Evolutionary conservation across 108 stramenopile species (phyloP).

Genomic region (Cyclotella baltica): DNA sequence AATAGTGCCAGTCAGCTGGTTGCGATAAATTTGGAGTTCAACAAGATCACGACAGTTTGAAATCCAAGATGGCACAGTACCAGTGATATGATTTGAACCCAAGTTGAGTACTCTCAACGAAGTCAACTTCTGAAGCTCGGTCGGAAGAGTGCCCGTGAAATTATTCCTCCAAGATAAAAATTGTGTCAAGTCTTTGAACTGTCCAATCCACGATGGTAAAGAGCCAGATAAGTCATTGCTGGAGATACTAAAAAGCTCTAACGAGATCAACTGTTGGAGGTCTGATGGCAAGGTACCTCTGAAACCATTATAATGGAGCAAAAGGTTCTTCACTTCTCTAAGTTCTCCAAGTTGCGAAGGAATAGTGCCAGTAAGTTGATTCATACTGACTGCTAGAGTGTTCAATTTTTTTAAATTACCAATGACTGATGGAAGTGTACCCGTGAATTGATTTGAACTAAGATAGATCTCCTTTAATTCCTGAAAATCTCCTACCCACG

Average conservation of each 20-base stretch:
- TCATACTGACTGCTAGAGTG: background rate
- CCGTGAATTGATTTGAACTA: background rate
- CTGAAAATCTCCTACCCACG: background rate
- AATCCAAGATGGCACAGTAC: too few species aligned
- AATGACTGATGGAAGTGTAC: background rate
- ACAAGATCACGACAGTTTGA: too few species aligned
- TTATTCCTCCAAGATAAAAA: background rate
- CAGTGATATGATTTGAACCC: too few species aligned
- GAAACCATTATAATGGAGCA: background rate
- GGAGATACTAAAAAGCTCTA: too few species aligned
- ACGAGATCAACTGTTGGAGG: too few species aligned
- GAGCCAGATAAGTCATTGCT: too few species aligned
- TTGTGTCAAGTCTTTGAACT: background rate
- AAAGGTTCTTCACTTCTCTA: background rate
- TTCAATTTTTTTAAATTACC: background rate
- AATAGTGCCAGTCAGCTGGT: too few species aligned
- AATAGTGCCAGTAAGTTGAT: background rate
- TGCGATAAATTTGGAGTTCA: too few species aligned
- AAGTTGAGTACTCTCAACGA: too few species aligned
- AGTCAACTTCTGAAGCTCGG: too few species aligned
- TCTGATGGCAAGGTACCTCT: background rate
- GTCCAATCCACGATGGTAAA: too few species aligned
- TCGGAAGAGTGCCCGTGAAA: background rate
- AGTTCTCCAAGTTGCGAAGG: background rate
- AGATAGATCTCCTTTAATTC: too few species aligned